Percentiles rank a stretch among this genome's conserved stretches.
phyloP scores from a whole-genome alignment of 106 monocot species.

The Triglochin maritima region DNA sequence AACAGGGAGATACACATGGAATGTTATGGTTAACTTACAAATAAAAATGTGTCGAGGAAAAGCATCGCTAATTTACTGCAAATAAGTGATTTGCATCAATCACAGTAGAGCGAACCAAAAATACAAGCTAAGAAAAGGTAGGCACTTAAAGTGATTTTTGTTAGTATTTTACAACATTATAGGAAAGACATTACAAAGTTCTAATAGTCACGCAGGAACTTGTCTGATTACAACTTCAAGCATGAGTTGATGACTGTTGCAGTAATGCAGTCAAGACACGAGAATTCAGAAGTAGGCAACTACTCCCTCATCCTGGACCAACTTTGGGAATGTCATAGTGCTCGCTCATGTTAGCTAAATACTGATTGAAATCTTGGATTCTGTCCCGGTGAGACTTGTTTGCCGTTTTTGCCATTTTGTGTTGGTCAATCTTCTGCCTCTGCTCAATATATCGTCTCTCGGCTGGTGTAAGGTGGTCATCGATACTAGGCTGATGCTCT shows the following conservation, averaged over 20 bases:
- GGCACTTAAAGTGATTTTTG: too few relatives aligned
- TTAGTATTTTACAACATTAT: too few relatives aligned
- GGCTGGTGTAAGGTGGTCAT: slow-evolving; percentile 68
- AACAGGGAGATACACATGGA: too few relatives aligned
- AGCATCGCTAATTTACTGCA: too few relatives aligned
- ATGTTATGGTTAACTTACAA: too few relatives aligned
- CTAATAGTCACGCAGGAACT: too few relatives aligned
- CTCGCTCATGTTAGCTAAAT: slow-evolving; percentile 90
- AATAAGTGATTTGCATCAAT: too few relatives aligned
- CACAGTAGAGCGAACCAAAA: too few relatives aligned
- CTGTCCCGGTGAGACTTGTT: slow-evolving; percentile 90
- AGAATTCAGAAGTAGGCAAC: too few relatives aligned
- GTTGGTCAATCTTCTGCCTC: slow-evolving; percentile 50
- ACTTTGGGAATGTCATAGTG: slow-evolving; percentile 99
- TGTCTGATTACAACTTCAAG: not conserved
- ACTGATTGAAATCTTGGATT: slow-evolving; percentile 86
- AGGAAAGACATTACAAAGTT: too few relatives aligned
- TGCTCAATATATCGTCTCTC: slow-evolving; percentile 90
- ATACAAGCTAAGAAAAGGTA: too few relatives aligned
- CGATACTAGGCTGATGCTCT: slow-evolving; percentile 2
- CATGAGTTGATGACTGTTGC: not conserved
- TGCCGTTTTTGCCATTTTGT: slow-evolving; percentile 58
- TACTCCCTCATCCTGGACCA: slow-evolving; percentile 59
- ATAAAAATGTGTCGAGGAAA: too few relatives aligned
- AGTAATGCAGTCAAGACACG: not conserved